Evolutionary conservation across 139 green algal species (phyloP), one percentile per base, ranked within the genome.

Genomic region (Chlorella sp.): DNA sequence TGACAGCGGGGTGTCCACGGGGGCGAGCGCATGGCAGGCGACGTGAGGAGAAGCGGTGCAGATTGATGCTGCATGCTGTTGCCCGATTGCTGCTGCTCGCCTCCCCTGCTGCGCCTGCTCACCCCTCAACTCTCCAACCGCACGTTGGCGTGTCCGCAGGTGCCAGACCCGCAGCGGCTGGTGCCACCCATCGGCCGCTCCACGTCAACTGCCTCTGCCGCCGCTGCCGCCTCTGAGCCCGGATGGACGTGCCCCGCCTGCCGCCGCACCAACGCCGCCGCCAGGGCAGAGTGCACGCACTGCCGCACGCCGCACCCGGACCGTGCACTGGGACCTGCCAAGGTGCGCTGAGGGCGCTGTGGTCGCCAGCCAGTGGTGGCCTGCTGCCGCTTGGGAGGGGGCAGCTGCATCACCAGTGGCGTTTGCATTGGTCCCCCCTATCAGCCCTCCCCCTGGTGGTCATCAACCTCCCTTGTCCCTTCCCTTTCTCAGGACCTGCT

Each of bases 221-320:
- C 64, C 1, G 36, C 58, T n/a, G 56, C 41, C 1, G 4, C 69
- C 1, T 14, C 36, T 2, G 82, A 87, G n/a, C 14, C 73, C 28
- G 77, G 36, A 41, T 87, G 82, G 82, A 40, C 34, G 8, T 87
- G 82, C 73, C 11, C 32, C n/a, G 24, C 76, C 28, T 87, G 82
- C 73, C 58, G 60, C 30, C 62, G 77, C 60, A 44, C 69, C 40
- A 87, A 87, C 73, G 32, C 8, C 16, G 60, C 41, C 13, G n/a
- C 0, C 40, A 54, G 34, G 19, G n/a, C 60, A 13, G 74, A 76
- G 58, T 87, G 82, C 60, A 56, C 3, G 9, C 73, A 48, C 58
- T 87, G 82, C 62, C 60, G 74, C 20, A 30, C 22, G 51, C 51
- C 51, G 51, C 51, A 60, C 51, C 51, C 51, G 51, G 51, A 60